Evolutionary conservation across 2,329 filamentous ascomycete genomes (phyloP), one percentile per base, ranked within the genome.

Genomic region (Alternaria atra): DNA sequence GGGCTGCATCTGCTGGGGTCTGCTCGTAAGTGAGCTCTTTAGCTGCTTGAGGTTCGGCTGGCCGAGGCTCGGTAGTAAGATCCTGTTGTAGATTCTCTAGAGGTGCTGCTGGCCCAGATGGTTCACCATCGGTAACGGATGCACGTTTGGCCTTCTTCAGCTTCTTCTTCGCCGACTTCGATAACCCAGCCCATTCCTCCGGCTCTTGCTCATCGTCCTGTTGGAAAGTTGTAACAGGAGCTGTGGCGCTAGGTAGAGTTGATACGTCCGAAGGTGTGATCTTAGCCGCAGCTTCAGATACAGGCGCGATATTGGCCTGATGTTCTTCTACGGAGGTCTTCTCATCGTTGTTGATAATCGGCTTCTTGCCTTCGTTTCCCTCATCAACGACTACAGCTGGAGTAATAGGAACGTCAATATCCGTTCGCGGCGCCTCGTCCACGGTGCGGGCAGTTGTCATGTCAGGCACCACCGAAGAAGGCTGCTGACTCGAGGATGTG

Each of bases 81-180:
- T 61, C 56, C 13, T 61, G 62, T 5, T 15, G 9, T 8, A 44
- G 23, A 23, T 35, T 55, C 35, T 69, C 66, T 17, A 53, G 43
- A 9, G 59, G 60, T 37, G 61, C 64, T 27, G 52, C 58, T 32
- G 64, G 59, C 37, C 61, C 58, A 27, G 60, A 64, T 15, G 20
- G 46, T 27, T 66, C 65, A n/a, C 43, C 55, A 10, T 68, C 64
- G 12, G 61, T 56, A 17, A 58, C 37, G 37, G 69, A 71, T 23
- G 58, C 58, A n/a, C 66, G 70, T 52, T 74, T 73, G 15, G 63
- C 65, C 51, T 73, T 74, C 63, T 73, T 72, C 4, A 64, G 59
- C 55, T 74, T 75, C 66, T 73, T 74, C 62, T 69, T 71, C 35
- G 72, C 68, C 2, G 70, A 37, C 53, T 76, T 75, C 4, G 70